These are phyloP conservation scores for Hymenoscyphus fructigenus DNA, from an alignment of 2,329 filamentous ascomycete genomes.

Conservation along the genomic window DNA sequence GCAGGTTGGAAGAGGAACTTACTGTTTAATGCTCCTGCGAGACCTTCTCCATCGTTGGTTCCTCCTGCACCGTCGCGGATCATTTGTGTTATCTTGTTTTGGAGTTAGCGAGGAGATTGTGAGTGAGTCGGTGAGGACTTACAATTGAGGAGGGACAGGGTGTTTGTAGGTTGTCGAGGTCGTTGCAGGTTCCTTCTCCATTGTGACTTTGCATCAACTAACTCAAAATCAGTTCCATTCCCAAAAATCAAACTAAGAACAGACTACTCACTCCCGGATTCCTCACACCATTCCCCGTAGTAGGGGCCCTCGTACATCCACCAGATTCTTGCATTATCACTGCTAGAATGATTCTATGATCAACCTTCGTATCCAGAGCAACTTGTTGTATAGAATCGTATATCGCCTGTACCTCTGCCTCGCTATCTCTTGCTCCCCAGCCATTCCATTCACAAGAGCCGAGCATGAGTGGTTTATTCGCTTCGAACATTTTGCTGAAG, in stretches of 20 bases:
- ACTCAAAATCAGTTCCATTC: no score
- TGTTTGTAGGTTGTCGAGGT: slow-evolving; percentile 9
- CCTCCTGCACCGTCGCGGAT: slow-evolving; percentile 41
- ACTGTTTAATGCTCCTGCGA: slow-evolving; percentile 34
- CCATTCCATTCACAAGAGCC: background rate
- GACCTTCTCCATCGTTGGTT: slow-evolving; percentile 37
- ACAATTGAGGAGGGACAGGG: slow-evolving; percentile 11
- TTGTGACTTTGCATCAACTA: slow-evolving; percentile 29
- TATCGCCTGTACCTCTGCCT: background rate
- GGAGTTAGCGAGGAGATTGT: no score
- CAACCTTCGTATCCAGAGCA: background rate
- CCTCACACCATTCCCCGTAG: slow-evolving; percentile 18
- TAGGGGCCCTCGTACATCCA: slow-evolving; percentile 15
- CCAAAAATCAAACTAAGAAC: no score
- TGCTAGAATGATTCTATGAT: background rate
- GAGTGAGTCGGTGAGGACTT: background rate
- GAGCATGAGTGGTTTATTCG: background rate
- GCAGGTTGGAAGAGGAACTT: slow-evolving; percentile 4
- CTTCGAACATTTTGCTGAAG: background rate
- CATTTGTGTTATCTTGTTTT: slow-evolving; percentile 32
- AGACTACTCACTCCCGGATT: slow-evolving; percentile 19
- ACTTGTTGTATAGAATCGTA: background rate
- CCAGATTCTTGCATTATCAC: background rate
- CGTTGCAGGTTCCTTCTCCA: slow-evolving; percentile 17
- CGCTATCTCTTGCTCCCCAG: background rate